These are phyloP conservation scores for Taphrina pruni DNA, from an alignment of 1,139 yeast species.

Conservation along the genomic window DNA sequence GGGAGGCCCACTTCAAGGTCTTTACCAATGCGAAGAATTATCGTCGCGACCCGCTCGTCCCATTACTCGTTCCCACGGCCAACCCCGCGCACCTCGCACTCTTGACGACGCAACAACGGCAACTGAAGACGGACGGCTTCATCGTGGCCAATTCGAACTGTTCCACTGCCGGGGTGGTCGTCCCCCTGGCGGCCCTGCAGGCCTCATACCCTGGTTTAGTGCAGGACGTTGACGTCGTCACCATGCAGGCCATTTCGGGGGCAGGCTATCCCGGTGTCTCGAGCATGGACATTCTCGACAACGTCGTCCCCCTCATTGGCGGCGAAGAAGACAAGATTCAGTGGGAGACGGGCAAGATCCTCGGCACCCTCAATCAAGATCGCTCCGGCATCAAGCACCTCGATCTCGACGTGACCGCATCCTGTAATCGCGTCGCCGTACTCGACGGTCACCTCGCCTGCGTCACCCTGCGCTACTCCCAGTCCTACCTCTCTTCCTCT, in stretches of 20 bases:
- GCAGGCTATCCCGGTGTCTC: constrained; percentile 99
- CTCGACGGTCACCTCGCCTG: constrained; percentile 98
- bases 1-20: constrained; percentile 78
- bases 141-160: constrained; percentile 96
- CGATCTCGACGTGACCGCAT: constrained; percentile 76
- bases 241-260: constrained; percentile 96
- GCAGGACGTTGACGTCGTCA: constrained; percentile 83
- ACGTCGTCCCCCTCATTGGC: constrained; percentile 88
- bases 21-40: constrained; percentile 96
- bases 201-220: constrained; percentile 83
- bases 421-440: constrained; percentile 95
- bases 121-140: constrained; percentile 70
- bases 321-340: constrained; percentile 99
- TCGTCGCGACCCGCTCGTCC: constrained; percentile 85
- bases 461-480: constrained; percentile 80
- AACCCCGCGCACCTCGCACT: constrained; percentile 91
- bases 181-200: constrained; percentile 90
- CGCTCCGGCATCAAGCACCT: constrained; percentile 64
- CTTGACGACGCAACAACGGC: constrained; percentile 63
- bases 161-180: constrained; percentile 97
- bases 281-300: constrained; percentile 91
- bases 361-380: constrained; percentile 63
- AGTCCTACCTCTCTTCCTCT: constrained; percentile 71
- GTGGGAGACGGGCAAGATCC: constrained; percentile 95
- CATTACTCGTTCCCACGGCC: constrained; percentile 91